Evolutionary conservation across 495 filamentous ascomycete species (phyloP).

Genomic region (Beverwykella pulmonaria): DNA sequence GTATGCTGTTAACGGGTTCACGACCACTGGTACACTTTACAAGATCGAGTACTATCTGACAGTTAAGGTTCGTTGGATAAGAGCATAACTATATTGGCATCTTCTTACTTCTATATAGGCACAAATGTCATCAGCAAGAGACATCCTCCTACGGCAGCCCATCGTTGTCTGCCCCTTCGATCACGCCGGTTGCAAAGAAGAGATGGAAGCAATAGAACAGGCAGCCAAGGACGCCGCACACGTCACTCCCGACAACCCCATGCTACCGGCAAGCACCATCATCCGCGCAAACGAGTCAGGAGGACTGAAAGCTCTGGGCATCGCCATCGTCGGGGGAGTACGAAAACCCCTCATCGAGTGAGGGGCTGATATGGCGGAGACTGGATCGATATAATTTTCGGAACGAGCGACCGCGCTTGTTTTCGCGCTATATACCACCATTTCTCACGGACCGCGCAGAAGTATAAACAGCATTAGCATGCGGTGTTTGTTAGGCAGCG

Average conservation of each 20-base stretch:
- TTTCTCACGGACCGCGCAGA: not conserved
- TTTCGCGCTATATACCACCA: not conserved
- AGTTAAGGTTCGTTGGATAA: conserved; percentile 70
- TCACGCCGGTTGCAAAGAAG: conserved; percentile 92
- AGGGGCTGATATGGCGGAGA: conserved; percentile 37
- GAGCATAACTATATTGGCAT: not conserved
- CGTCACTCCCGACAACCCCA: conserved; percentile 84
- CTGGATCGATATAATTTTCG: not conserved
- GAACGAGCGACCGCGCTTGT: not conserved
- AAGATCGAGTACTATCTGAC: conserved; percentile 97
- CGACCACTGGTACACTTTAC: conserved; percentile 90
- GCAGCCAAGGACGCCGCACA: conserved; percentile 88
- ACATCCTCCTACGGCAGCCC: conserved; percentile 86
- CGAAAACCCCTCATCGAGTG: conserved; percentile 92
- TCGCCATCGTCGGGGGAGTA: conserved; percentile 81
- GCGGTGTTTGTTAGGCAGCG: not conserved
- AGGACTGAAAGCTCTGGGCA: conserved; percentile 74
- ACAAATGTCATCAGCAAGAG: conserved; percentile 83
- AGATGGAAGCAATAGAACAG: conserved; percentile 97
- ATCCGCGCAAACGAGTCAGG: conserved; percentile 75
- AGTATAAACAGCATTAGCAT: not conserved
- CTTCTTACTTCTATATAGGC: conserved; percentile 59
- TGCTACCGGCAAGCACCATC: conserved; percentile 80
- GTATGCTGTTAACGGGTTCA: conserved; percentile 87
- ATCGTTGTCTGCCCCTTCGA: conserved; percentile 97